These are phyloP conservation scores for Oehlia diaphana DNA, from an alignment of 192 early-diverging fungal species.

Conservation along the genomic window DNA sequence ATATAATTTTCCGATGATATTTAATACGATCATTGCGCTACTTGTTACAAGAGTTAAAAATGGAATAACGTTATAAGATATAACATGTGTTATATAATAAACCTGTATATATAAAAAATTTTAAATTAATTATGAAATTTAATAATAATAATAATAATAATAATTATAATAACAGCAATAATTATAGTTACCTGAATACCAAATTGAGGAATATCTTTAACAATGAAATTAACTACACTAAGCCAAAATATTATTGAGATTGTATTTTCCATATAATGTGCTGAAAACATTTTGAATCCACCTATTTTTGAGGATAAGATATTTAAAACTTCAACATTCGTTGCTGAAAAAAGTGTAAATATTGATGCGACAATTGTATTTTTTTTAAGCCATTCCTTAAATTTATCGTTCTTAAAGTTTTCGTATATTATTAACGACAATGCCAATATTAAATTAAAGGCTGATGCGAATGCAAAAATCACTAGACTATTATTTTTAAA, in stretches of 20 bases:
- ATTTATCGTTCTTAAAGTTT: neutral
- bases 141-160: too few species aligned
- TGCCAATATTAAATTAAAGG: neutral
- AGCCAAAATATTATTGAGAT: neutral
- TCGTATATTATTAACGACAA: neutral
- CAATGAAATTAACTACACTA: neutral
- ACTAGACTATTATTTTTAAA: neutral
- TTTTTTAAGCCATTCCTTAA: neutral
- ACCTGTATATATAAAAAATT: too few species aligned
- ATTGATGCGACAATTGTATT: neutral
- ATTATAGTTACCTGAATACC: neutral
- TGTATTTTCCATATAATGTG: neutral
- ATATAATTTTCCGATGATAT: too few species aligned
- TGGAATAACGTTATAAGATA: too few species aligned
- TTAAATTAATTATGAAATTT: too few species aligned
- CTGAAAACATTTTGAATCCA: neutral
- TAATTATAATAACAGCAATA: neutral
- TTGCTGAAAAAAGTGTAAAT: neutral
- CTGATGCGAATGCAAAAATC: neutral
- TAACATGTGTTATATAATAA: too few species aligned
- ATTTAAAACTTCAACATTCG: neutral
- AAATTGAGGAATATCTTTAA: neutral
- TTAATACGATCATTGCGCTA: too few species aligned
- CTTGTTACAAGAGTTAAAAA: too few species aligned
- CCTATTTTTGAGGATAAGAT: neutral